Base-by-base conservation (phyloP, 257 asterid genomes). In the Solanum lycopersicoides region DNA sequence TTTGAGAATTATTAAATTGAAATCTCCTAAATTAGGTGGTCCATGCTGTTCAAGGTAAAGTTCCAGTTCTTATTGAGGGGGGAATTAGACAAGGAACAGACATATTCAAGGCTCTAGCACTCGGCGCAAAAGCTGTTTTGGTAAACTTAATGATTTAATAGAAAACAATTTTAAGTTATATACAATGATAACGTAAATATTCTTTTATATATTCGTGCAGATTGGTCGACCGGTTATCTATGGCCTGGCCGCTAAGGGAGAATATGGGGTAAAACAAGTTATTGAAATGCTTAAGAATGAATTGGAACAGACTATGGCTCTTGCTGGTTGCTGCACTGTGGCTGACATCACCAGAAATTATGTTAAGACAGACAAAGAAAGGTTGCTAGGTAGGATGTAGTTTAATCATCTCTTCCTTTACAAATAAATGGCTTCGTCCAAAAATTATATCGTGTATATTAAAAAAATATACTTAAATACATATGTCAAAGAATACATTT, bases 31-130 rank as follows among this genome's bases (percentile, higher is more conserved):
- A 53, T 53, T 53, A 53, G 63, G 96, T 94, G 87, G 93, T 92
- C 68, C 69, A 59, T 74, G 93, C 93, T 69, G 96, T 93, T 53
- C 86, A 89, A 89, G 95, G 94, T 87, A 92, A 86, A 88, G 88
- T 94, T 23, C 96, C 95, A 0, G 94, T 94, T 35, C 80, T 93
- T n/a, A 12, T 94, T 37, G 96, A 94, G 76, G 98, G 98, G 60
- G 95, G 98, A 14, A 90, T 93, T 83, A 92, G 98, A 83, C 91
- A 94, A 16, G 98, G 96, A 80, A 91, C 95, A 8, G 96, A 93
- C 82, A 80, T 92, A 82, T 94, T 94, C 91, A 94, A 94, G 92
- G 96, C 95, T 88, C 88, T 94, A 80, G 95, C 96, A 84, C 92
- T 93, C 12, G 96, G 98, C 10, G 98, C 96, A 72, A 91, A 88